phyloP scores from a whole-genome alignment of 164 flowering plant species.

The Cinnamomum micranthum region DNA sequence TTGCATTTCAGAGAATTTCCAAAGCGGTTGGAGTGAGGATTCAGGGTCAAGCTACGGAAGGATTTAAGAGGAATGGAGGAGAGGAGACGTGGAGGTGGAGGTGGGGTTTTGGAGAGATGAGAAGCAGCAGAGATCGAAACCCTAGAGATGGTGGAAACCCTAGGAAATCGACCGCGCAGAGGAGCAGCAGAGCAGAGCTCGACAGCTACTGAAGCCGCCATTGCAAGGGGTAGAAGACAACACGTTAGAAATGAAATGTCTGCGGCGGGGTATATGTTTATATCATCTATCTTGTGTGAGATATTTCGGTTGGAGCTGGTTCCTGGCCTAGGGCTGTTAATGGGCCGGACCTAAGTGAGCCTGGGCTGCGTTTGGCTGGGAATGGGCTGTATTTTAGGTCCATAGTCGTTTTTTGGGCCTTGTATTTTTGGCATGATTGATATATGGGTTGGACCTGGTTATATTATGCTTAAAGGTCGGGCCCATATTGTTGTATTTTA shows the following conservation, averaged over 20 bases:
- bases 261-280: not conserved
- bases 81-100: not conserved
- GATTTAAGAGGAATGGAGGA: conserved; percentile 9
- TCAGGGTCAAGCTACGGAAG: not conserved
- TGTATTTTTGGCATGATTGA: no score
- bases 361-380: no score
- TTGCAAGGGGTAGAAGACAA: no score
- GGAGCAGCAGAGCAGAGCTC: conserved; percentile 12
- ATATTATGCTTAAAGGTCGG: no score
- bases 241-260: not conserved
- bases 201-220: not conserved
- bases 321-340: no score
- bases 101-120: not conserved
- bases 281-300: not conserved
- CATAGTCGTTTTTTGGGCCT: no score
- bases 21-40: not conserved
- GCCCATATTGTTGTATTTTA: no score
- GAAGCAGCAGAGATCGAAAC: conserved; percentile 1
- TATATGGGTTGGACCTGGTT: no score
- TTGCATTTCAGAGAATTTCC: conserved; percentile 10
- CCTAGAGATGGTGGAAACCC: conserved; percentile 16
- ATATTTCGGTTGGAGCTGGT: not conserved
- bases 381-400: no score
- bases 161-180: conserved; percentile 6
- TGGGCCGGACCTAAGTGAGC: no score